Percentiles rank a stretch among this genome's conserved stretches.
Conservation (phyloP, 2,329 filamentous ascomycete genomes). For the Metarhizium album region DNA sequence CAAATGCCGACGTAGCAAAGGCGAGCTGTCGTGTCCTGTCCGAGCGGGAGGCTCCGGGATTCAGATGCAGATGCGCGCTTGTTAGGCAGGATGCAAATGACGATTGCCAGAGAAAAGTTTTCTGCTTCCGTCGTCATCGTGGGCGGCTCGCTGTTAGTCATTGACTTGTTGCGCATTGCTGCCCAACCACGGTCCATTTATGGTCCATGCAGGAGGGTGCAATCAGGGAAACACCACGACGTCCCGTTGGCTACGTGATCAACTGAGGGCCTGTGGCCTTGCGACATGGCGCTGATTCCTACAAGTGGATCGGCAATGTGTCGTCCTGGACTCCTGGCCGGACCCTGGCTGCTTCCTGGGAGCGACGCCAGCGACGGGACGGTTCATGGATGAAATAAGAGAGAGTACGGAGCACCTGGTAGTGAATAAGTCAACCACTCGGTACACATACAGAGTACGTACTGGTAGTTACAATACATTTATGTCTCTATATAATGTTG, state of each 20-base stretch:
- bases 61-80: background rate
- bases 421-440: no score
- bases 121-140: background rate
- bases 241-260: background rate
- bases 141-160: background rate
- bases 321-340: no score
- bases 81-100: background rate
- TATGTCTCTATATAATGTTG: no score
- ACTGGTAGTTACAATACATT: no score
- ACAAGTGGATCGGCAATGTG: background rate
- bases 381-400: no score
- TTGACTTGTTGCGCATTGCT: slow-evolving; percentile 14
- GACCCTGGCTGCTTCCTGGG: no score
- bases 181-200: slow-evolving; percentile 7
- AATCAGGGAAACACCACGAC: background rate
- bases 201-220: background rate
- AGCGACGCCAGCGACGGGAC: no score
- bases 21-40: background rate
- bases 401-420: no score
- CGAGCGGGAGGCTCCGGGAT: background rate
- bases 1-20: background rate
- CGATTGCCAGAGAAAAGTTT: background rate
- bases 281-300: background rate
- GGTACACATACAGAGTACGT: no score
- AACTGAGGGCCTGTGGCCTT: background rate